Evolutionary conservation across 2,329 filamentous ascomycete genomes (phyloP).

Genomic region (Penicillium psychrosexuale): DNA sequence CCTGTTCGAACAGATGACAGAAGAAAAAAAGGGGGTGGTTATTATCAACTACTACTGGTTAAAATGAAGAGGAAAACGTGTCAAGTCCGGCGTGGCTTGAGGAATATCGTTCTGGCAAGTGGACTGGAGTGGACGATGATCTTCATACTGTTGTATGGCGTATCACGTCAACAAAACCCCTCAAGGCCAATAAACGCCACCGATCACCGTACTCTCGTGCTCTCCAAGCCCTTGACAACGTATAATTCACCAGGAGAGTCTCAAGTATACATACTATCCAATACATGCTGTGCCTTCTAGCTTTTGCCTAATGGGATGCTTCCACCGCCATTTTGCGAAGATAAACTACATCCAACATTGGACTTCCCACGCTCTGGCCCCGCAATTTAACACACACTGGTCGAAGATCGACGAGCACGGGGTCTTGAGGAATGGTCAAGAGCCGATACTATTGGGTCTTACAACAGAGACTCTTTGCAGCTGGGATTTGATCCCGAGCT

Average conservation of each 20-base stretch:
- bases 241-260: no score
- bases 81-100: slow-evolving; percentile 10
- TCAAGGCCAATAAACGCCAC: slow-evolving; percentile 10
- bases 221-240: neutral
- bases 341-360: neutral
- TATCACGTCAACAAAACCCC: slow-evolving; percentile 10
- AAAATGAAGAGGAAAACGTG: slow-evolving; percentile 9
- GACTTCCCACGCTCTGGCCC: slow-evolving; percentile 11
- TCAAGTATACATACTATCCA: no score
- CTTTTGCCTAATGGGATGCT: neutral
- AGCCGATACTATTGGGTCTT: slow-evolving; percentile 1
- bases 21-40: slow-evolving; percentile 5
- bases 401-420: slow-evolving; percentile 16
- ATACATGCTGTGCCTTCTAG: neutral
- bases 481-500: no score
- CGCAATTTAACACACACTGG: slow-evolving; percentile 12
- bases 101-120: neutral
- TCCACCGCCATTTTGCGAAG: slow-evolving; percentile 11
- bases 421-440: neutral
- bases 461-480: slow-evolving; percentile 1
- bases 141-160: slow-evolving; percentile 7
- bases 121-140: slow-evolving; percentile 11
- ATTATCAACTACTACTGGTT: slow-evolving; percentile 1
- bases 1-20: neutral
- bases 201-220: slow-evolving; percentile 1